Evolutionary conservation across 768 basidiomycete species (phyloP).

Genomic region (Candolleomyces eurysporus): DNA sequence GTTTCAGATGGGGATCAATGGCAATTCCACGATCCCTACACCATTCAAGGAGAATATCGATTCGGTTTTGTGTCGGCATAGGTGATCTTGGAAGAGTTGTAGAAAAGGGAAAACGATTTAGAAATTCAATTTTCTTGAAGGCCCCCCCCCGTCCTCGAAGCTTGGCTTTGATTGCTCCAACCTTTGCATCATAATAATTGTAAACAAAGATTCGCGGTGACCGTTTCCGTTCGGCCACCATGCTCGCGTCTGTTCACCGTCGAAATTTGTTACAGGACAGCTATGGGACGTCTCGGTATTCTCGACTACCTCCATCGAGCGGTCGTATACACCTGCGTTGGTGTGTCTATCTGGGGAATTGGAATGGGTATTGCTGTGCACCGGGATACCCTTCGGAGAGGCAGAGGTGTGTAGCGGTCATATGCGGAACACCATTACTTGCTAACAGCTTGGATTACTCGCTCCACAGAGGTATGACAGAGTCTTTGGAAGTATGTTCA

Average conservation of each 20-base stretch:
- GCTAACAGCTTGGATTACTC: neutral
- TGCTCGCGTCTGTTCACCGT: neutral
- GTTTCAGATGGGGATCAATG: conserved; percentile 44
- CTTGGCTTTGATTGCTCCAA: neutral
- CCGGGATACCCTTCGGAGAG: conserved; percentile 49
- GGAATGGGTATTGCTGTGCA: conserved; percentile 52
- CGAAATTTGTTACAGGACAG: neutral
- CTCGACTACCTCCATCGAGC: conserved; percentile 53
- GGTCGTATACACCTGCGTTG: conserved; percentile 52
- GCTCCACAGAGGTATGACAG: conserved; percentile 29
- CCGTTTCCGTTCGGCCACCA: neutral
- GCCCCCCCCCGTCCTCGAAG: neutral
- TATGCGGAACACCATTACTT: neutral
- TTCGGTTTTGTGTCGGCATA: neutral
- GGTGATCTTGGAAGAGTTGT: no score
- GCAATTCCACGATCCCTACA: conserved; percentile 42
- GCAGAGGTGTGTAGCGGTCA: conserved; percentile 45
- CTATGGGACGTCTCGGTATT: conserved; percentile 17
- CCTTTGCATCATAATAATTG: neutral
- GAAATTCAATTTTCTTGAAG: no score
- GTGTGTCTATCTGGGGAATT: conserved; percentile 51
- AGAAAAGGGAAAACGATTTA: neutral
- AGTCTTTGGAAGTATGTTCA: neutral
- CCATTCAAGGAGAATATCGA: conserved; percentile 41
- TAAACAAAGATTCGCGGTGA: neutral